A percentile compares a stretch with the other conserved stretches of the same genome.
These are phyloP conservation scores for Tolypocladium tropicale DNA, from an alignment of 2,329 filamentous ascomycete genomes.

Conservation along the genomic window DNA sequence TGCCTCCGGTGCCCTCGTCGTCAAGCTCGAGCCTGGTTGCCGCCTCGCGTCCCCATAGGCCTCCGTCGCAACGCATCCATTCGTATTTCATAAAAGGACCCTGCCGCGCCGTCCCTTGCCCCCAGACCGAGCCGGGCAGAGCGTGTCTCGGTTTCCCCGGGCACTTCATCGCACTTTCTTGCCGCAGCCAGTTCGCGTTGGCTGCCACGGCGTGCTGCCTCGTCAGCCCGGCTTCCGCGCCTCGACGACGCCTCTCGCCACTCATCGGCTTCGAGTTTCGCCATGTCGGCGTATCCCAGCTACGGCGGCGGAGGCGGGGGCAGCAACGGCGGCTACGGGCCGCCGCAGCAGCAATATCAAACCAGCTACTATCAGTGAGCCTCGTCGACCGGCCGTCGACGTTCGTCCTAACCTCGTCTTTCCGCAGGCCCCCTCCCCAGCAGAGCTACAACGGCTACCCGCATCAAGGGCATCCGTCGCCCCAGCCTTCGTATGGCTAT, in stretches of 20 bases:
- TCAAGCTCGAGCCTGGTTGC: neutral
- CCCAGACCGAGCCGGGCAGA: neutral
- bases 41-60: neutral
- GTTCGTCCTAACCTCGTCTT: neutral
- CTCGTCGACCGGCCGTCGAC: neutral
- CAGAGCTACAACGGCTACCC: slow-evolving; percentile 27
- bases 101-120: neutral
- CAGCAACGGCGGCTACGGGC: slow-evolving; percentile 36
- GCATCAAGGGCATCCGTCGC: slow-evolving; percentile 34
- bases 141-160: neutral
- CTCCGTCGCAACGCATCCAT: neutral
- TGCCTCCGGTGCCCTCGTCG: too few species aligned
- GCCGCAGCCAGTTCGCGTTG: neutral
- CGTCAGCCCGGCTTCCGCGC: neutral
- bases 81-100: neutral
- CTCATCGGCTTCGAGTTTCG: slow-evolving; percentile 6
- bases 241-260: neutral
- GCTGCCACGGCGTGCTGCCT: neutral
- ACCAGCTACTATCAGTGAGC: slow-evolving; percentile 18
- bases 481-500: slow-evolving; percentile 37
- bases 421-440: slow-evolving; percentile 4
- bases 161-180: neutral
- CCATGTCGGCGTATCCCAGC: slow-evolving; percentile 54
- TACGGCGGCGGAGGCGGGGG: slow-evolving; percentile 41
- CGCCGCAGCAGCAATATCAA: slow-evolving; percentile 26